Percentiles rank a stretch among this genome's conserved stretches.
phyloP scores from a whole-genome alignment of 73 alveolate species.

The Durusdinium trenchii region DNA sequence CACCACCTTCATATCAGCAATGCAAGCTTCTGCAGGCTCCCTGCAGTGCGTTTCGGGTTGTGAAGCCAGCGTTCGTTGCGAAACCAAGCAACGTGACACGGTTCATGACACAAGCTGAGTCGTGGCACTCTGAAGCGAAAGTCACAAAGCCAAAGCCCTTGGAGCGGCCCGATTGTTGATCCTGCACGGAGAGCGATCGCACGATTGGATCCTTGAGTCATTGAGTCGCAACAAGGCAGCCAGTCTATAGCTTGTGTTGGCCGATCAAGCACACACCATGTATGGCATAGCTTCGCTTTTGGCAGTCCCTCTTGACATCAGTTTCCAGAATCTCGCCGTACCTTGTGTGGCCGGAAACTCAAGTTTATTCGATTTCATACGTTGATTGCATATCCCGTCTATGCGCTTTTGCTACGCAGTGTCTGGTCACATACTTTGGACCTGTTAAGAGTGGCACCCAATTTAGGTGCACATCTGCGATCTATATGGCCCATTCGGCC shows the following conservation, averaged over 20 bases:
- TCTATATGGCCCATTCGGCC: no score
- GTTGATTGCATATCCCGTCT: neutral
- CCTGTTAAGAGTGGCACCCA: no score
- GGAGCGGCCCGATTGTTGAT: conserved; percentile 8
- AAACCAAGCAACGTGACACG: neutral
- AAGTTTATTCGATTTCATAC: neutral
- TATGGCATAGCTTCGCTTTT: no score
- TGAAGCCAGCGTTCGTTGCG: neutral
- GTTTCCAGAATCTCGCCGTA: conserved; percentile 70
- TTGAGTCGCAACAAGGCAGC: no score
- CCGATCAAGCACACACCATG: no score
- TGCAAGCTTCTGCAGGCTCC: conserved; percentile 64
- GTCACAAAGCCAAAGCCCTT: conserved; percentile 78
- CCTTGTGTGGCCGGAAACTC: neutral
- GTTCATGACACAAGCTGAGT: neutral
- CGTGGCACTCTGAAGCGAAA: conserved; percentile 8
- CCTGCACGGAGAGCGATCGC: neutral
- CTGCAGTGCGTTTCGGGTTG: neutral
- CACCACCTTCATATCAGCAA: conserved; percentile 60
- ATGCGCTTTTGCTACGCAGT: no score
- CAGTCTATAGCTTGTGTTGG: no score
- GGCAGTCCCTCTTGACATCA: conserved; percentile 62
- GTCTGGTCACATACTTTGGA: no score
- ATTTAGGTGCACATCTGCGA: no score
- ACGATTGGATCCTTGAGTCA: no score